Conservation (phyloP, 139 green algal genomes). For the Coccomyxa sp. region DNA sequence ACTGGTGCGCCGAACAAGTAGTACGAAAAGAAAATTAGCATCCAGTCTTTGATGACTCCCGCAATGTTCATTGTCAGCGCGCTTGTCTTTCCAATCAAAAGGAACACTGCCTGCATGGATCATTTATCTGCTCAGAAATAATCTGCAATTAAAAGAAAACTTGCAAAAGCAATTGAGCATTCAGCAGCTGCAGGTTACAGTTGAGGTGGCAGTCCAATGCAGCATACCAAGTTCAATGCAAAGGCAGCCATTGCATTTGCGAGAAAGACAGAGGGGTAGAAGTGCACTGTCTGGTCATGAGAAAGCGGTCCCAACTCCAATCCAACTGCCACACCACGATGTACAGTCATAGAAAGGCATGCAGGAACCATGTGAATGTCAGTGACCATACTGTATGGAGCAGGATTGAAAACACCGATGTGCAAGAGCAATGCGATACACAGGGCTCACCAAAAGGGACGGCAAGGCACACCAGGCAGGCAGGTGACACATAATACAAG, state of each 20-base stretch:
- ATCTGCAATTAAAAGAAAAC: not conserved
- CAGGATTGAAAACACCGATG: not conserved
- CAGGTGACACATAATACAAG: conserved; percentile 88
- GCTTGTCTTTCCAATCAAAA: conserved; percentile 24
- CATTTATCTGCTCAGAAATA: not conserved
- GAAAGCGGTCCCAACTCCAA: not conserved
- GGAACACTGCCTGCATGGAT: conserved; percentile 12
- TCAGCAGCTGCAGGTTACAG: not conserved
- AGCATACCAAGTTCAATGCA: conserved; percentile 56
- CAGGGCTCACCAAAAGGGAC: conserved; percentile 53
- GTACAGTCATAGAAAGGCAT: not conserved
- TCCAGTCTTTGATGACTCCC: conserved; percentile 98
- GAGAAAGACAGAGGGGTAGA: conserved; percentile 75
- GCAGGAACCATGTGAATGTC: not conserved
- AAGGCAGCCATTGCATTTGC: conserved; percentile 86
- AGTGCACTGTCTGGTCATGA: conserved; percentile 28
- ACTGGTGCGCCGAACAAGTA: conserved; percentile 84
- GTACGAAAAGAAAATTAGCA: conserved; percentile 91
- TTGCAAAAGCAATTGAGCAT: not conserved
- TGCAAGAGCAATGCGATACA: not conserved
- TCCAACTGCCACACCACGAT: not conserved
- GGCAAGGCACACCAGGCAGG: conserved; percentile 69
- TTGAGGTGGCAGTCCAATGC: not conserved
- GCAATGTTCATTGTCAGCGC: conserved; percentile 97
- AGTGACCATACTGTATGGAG: too few species aligned